A percentile compares a stretch with the other conserved stretches of the same genome.
Conservation (phyloP, 164 flowering plant species). For the Annona squamosa region DNA sequence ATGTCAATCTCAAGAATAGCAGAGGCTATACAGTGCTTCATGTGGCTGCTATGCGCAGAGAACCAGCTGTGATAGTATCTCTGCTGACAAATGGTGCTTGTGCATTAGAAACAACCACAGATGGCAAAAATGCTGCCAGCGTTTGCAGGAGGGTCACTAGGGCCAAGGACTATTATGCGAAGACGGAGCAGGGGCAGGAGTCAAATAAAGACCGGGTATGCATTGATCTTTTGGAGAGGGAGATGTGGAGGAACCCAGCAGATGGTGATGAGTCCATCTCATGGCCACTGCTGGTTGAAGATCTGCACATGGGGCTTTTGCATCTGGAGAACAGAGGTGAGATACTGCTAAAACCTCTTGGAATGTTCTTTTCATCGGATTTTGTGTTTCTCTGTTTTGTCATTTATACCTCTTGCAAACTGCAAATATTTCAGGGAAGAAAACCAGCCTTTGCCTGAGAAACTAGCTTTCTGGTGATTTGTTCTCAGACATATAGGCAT, state of each 20-base stretch:
- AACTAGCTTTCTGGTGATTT: not conserved
- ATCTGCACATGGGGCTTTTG: constrained; percentile 42
- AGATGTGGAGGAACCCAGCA: constrained; percentile 43
- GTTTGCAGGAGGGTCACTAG: constrained; percentile 59
- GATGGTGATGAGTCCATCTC: constrained; percentile 23
- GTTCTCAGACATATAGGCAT: too few species aligned
- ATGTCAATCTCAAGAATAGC: constrained; percentile 42
- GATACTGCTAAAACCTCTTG: not conserved
- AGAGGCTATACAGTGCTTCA: constrained; percentile 67
- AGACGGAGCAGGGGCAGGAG: constrained; percentile 50
- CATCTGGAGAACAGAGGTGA: constrained; percentile 68
- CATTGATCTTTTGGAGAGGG: constrained; percentile 60
- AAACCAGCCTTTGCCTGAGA: not conserved
- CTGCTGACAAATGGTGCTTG: constrained; percentile 51
- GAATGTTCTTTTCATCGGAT: not conserved
- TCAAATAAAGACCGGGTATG: constrained; percentile 53
- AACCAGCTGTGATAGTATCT: constrained; percentile 53
- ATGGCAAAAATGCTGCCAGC: constrained; percentile 48
- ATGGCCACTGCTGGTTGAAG: constrained; percentile 33
- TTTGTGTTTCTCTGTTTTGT: not conserved
- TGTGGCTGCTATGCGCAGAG: constrained; percentile 67
- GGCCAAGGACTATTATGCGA: constrained; percentile 55
- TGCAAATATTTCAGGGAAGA: not conserved
- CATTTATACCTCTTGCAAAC: not conserved
- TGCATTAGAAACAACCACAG: constrained; percentile 40